phyloP scores from a whole-genome alignment of 305 asterid genomes.

The Ajuga reptans region DNA sequence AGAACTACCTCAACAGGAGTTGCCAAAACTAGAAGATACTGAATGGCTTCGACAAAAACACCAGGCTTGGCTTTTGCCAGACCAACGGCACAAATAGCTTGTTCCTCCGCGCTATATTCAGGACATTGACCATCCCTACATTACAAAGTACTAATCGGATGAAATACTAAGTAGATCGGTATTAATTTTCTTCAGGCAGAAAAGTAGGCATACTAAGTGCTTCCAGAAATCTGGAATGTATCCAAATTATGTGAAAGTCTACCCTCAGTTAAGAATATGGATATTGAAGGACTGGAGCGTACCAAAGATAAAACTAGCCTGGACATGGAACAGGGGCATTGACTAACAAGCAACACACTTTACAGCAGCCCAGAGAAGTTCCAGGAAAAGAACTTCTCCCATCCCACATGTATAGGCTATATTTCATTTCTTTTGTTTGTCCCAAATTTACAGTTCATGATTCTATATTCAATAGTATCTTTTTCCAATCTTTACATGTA shows the following conservation, averaged over 20 bases:
- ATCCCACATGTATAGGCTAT: not conserved
- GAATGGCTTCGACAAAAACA: slow-evolving; percentile 89
- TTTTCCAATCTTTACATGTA: not conserved
- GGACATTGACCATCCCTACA: slow-evolving; percentile 91
- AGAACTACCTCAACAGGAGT: slow-evolving; percentile 86
- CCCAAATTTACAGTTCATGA: too few species aligned
- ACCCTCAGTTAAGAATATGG: not conserved
- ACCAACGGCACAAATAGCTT: slow-evolving; percentile 94
- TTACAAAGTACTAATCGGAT: slow-evolving; percentile 17
- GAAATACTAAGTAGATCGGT: slow-evolving; percentile 12
- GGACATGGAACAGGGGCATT: not conserved
- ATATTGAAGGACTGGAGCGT: too few species aligned
- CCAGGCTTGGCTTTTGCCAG: slow-evolving; percentile 80
- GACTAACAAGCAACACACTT: not conserved
- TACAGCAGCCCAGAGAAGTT: not conserved
- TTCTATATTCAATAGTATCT: too few species aligned
- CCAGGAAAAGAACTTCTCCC: not conserved
- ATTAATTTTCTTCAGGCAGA: not conserved
- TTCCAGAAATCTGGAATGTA: not conserved
- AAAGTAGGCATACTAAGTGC: not conserved
- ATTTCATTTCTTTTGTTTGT: too few species aligned
- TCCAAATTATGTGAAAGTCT: not conserved
- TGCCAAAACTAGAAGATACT: slow-evolving; percentile 80
- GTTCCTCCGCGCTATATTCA: slow-evolving; percentile 87
- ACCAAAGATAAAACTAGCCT: not conserved